A percentile compares a stretch with the other conserved stretches of the same genome.
phyloP scores from a whole-genome alignment of 2,329 filamentous ascomycete species.

The Thermoascus crustaceus region DNA sequence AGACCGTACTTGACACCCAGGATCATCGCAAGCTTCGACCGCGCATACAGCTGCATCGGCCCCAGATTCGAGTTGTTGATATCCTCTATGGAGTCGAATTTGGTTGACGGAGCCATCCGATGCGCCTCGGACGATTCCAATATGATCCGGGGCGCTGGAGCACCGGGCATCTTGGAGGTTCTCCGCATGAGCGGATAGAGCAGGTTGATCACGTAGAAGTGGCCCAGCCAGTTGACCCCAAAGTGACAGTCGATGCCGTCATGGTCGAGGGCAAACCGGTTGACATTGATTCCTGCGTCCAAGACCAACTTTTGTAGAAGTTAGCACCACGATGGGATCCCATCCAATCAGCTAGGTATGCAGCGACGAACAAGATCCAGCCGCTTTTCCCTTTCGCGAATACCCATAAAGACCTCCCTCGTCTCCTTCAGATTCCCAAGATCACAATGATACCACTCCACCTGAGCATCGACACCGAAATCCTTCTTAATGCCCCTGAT shows the following conservation, averaged over 20 bases:
- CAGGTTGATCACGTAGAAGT: constrained; percentile 34
- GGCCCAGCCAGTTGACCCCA: constrained; percentile 35
- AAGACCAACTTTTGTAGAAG: constrained; percentile 26
- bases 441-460: constrained; percentile 39
- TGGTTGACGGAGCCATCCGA: constrained; percentile 26
- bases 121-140: constrained; percentile 36
- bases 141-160: constrained; percentile 31
- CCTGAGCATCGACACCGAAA: constrained; percentile 17
- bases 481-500: constrained; percentile 26
- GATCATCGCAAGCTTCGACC: constrained; percentile 39
- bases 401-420: constrained; percentile 29
- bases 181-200: constrained; percentile 36
- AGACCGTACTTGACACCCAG: constrained; percentile 37
- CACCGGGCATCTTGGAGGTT: constrained; percentile 27
- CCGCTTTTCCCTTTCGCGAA: constrained; percentile 28
- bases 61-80: constrained; percentile 34
- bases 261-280: constrained; percentile 29
- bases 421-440: constrained; percentile 32
- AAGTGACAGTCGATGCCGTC: constrained; percentile 35
- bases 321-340: background rate
- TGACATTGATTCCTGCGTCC: constrained; percentile 38
- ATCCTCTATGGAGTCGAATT: constrained; percentile 35
- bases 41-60: constrained; percentile 30
- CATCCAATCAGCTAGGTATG: background rate
- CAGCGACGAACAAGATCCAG: constrained; percentile 27